Evolutionary conservation across 2,329 filamentous ascomycete species (phyloP).

Genomic region (Diaporthe australafricana): DNA sequence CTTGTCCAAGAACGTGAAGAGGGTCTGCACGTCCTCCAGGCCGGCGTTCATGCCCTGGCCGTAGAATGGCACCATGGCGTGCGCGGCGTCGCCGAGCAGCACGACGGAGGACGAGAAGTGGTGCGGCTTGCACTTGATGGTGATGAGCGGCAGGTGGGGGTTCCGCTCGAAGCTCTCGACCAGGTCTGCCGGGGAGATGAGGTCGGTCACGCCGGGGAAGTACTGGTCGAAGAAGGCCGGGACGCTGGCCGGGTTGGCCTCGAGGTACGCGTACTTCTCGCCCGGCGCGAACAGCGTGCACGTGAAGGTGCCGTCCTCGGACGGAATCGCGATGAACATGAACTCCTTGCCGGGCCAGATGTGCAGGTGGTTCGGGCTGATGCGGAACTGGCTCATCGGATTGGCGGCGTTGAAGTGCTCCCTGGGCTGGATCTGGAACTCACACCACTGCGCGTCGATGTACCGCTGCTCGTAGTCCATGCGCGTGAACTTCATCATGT

Average conservation of each 20-base stretch:
- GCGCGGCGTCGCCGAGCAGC: slow-evolving; percentile 92
- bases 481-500: slow-evolving; percentile 93
- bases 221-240: slow-evolving; percentile 82
- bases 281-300: slow-evolving; percentile 92
- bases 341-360: slow-evolving; percentile 96
- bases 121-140: slow-evolving; percentile 91
- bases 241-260: slow-evolving; percentile 69
- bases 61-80: slow-evolving; percentile 99
- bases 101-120: slow-evolving; percentile 82
- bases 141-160: slow-evolving; percentile 92
- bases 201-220: slow-evolving; percentile 85
- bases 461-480: slow-evolving; percentile 96
- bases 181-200: slow-evolving; percentile 77
- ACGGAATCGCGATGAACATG: slow-evolving; percentile 98
- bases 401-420: slow-evolving; percentile 44
- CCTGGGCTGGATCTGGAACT: slow-evolving; percentile 82
- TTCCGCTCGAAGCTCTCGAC: slow-evolving; percentile 81
- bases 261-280: slow-evolving; percentile 74
- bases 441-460: slow-evolving; percentile 97
- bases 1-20: slow-evolving; percentile 85
- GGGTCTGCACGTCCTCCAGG: slow-evolving; percentile 89
- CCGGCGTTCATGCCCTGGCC: slow-evolving; percentile 98
- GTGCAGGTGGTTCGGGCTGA: slow-evolving; percentile 93
- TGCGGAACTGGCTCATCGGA: slow-evolving; percentile 69
- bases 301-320: slow-evolving; percentile 88